Evolutionary conservation across 1,284 basidiomycete genomes (phyloP).

Genomic region (Malassezia equina): DNA sequence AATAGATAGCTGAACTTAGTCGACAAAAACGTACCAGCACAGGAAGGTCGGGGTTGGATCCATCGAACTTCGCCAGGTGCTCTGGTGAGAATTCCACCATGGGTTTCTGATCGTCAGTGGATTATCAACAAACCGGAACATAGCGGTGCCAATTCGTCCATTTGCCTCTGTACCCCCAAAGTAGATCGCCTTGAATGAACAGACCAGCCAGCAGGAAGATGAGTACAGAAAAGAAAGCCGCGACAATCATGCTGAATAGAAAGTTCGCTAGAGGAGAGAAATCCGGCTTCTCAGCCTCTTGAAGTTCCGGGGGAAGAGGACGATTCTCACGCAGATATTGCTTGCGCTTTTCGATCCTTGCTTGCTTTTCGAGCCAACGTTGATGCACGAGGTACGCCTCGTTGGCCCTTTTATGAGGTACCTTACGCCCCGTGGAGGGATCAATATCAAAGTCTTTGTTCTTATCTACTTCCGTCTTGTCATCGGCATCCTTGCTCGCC

Average conservation of each 20-base stretch:
- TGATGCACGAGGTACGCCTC: slow-evolving; percentile 37
- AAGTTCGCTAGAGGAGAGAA: not conserved
- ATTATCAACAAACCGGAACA: slow-evolving; percentile 29
- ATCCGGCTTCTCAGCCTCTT: not conserved
- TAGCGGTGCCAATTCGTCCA: slow-evolving; percentile 34
- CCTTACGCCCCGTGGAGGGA: slow-evolving; percentile 31
- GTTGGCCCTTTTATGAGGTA: slow-evolving; percentile 41
- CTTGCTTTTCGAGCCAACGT: slow-evolving; percentile 32
- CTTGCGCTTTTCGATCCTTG: slow-evolving; percentile 21
- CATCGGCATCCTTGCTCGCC: not conserved
- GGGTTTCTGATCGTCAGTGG: not conserved
- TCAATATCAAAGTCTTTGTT: slow-evolving; percentile 23
- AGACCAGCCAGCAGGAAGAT: slow-evolving; percentile 20
- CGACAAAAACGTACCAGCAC: slow-evolving; percentile 2
- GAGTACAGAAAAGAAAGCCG: slow-evolving; percentile 21
- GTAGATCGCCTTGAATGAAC: slow-evolving; percentile 38
- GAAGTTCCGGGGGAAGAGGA: not conserved
- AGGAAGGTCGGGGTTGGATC: slow-evolving; percentile 41
- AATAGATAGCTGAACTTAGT: slow-evolving; percentile 50
- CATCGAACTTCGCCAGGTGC: slow-evolving; percentile 64
- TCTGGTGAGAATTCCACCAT: slow-evolving; percentile 64
- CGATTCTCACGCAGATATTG: slow-evolving; percentile 3
- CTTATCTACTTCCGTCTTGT: not conserved
- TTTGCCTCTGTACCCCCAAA: slow-evolving; percentile 45
- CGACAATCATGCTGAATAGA: slow-evolving; percentile 12